phyloP scores from a whole-genome alignment of 106 monocot genomes.

The Triglochin maritima region DNA sequence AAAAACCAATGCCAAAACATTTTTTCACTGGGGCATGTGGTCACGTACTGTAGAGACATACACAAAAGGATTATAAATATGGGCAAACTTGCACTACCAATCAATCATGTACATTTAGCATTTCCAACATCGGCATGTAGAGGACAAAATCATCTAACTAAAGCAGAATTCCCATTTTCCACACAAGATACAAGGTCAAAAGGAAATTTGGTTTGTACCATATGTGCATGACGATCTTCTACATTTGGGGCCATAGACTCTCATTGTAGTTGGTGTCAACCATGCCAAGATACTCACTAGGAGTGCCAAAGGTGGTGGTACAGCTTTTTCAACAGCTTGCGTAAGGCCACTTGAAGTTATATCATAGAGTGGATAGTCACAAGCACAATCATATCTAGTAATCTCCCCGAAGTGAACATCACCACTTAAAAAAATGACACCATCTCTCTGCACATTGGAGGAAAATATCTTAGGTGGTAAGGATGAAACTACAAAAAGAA shows the following conservation, averaged over 20 bases:
- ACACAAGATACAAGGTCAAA: neutral
- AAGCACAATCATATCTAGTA: slow-evolving; percentile 63
- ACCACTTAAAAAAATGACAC: slow-evolving; percentile 71
- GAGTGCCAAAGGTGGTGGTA: slow-evolving; percentile 23
- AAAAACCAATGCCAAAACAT: too few species aligned
- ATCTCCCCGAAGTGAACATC: slow-evolving; percentile 91
- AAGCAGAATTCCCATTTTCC: neutral
- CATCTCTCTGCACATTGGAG: slow-evolving; percentile 47
- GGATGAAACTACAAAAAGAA: neutral
- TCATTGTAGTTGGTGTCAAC: slow-evolving; percentile 58
- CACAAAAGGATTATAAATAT: too few species aligned
- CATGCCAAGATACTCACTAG: slow-evolving; percentile 39
- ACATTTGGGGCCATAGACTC: slow-evolving; percentile 45
- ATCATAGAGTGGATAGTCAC: slow-evolving; percentile 61
- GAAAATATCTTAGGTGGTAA: neutral
- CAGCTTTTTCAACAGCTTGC: slow-evolving; percentile 54
- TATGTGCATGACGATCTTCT: slow-evolving; percentile 60
- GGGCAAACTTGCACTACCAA: too few species aligned
- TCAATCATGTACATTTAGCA: too few species aligned
- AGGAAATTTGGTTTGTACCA: slow-evolving; percentile 24
- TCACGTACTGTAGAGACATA: too few species aligned
- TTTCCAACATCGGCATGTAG: too few species aligned
- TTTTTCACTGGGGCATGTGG: too few species aligned
- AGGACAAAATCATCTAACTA: too few species aligned
- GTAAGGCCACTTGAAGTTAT: slow-evolving; percentile 90